Evolutionary conservation across 2,329 filamentous ascomycete genomes (phyloP), one percentile per base, ranked within the genome.

Genomic region (Botrytis cinerea): DNA sequence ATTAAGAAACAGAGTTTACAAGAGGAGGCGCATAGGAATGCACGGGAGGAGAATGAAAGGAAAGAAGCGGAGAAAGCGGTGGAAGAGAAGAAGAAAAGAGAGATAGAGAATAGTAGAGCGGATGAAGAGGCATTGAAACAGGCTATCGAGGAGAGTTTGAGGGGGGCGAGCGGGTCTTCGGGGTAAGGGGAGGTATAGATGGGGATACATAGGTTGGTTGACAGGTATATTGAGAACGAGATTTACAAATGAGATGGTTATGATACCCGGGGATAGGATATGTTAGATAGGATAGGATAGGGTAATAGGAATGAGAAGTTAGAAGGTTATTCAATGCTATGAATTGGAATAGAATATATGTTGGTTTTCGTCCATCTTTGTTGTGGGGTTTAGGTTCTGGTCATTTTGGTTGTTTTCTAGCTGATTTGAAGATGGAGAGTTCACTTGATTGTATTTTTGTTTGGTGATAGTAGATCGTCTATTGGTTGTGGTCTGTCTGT

Each of bases 1-100:
- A 87, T 94, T 59, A 92, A 91, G 85, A 92, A 90, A 83, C 91
- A 94, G 83, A 94, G 91, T 80, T 80, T 93, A 60, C 86, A 88
- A 0, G 93, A 95, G 82, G 90, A 90, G 76, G 85, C 90, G 80
- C 82, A 85, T 76, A 77, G 61, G 70, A 60, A 73, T 62, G 61
- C 63, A 60, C 61, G 73, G 4, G 66, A 72, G 48, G 74, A 72
- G n/a, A 73, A 74, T 48, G 71, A 68, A 25, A 28, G 51, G 6
- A 57, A 32, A 57, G 51, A 57, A 28, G 51, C n/a, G 35, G 40
- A 40, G 38, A 35, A 43, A 45, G 63, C 62, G 7, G 63, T 71
- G 35, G 75, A 66, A 32, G 54, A 72, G 22, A 72, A 72, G n/a
- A 66, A 38, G 10, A 16, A 46, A 69, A 71, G 59, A 38, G 67